Conservation (phyloP, 306 rosid species). For the Malus sieversii region DNA sequence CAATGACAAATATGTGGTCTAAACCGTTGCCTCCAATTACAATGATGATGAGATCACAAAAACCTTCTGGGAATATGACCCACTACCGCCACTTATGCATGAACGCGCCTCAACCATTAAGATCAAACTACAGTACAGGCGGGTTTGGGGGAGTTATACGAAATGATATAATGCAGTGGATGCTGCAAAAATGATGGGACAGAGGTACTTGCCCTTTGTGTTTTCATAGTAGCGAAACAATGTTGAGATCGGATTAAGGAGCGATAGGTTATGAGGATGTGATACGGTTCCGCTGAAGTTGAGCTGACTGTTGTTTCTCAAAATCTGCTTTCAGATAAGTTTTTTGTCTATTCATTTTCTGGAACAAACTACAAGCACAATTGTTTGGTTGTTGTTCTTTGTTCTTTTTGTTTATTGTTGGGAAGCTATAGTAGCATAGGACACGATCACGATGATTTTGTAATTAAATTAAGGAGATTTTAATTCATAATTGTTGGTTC, state of each 20-base stretch:
- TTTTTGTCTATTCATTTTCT: neutral
- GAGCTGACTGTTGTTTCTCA: neutral
- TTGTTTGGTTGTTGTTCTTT: neutral
- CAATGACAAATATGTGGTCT: conserved; percentile 28
- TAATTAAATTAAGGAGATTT: neutral
- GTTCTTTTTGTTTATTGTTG: neutral
- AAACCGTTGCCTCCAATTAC: conserved; percentile 46
- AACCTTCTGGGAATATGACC: conserved; percentile 45
- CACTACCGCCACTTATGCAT: conserved; percentile 47
- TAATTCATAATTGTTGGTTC: neutral
- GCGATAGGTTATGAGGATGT: neutral
- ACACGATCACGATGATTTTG: neutral
- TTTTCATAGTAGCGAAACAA: neutral
- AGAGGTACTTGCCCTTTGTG: neutral
- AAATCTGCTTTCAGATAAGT: neutral
- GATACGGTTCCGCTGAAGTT: neutral
- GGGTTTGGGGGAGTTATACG: conserved; percentile 50
- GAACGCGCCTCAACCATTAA: conserved; percentile 17
- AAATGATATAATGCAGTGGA: conserved; percentile 71
- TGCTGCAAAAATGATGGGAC: conserved; percentile 38
- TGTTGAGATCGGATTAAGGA: neutral
- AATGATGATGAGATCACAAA: conserved; percentile 47
- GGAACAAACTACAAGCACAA: neutral
- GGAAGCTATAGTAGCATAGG: neutral
- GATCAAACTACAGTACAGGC: conserved; percentile 23